Evolutionary conservation across 2,329 filamentous ascomycete species (phyloP).

Genomic region (Arachnomyces sp.): DNA sequence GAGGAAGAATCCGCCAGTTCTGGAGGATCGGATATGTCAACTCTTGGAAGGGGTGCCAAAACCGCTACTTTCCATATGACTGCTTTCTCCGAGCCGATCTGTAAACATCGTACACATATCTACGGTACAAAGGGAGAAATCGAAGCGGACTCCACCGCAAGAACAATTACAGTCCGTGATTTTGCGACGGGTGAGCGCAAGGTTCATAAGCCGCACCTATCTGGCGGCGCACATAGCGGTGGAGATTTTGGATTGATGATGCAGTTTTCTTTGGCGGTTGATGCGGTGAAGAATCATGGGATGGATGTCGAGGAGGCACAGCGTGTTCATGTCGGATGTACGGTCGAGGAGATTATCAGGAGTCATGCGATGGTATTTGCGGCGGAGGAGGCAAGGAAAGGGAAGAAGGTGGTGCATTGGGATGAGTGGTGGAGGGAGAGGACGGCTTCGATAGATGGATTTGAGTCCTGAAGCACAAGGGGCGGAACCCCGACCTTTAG

Average conservation of each 20-base stretch:
- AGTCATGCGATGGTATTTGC: slow-evolving; percentile 80
- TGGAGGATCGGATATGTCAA: slow-evolving; percentile 9
- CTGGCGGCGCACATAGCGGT: slow-evolving; percentile 57
- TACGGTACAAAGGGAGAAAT: slow-evolving; percentile 75
- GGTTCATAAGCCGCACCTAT: slow-evolving; percentile 47
- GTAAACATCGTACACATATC: slow-evolving; percentile 65
- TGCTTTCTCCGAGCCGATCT: slow-evolving; percentile 69
- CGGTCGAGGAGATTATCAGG: slow-evolving; percentile 68
- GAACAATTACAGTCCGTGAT: slow-evolving; percentile 63
- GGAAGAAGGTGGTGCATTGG: slow-evolving; percentile 61
- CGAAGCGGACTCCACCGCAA: slow-evolving; percentile 57
- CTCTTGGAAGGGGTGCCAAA: slow-evolving; percentile 53
- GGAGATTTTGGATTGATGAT: slow-evolving; percentile 63
- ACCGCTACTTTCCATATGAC: slow-evolving; percentile 81
- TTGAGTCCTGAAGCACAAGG: too few relatives aligned
- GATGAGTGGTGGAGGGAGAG: slow-evolving; percentile 57
- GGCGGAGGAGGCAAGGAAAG: slow-evolving; percentile 65
- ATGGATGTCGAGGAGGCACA: slow-evolving; percentile 60
- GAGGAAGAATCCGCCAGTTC: slow-evolving; percentile 53
- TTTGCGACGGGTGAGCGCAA: slow-evolving; percentile 48
- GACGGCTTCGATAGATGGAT: neutral
- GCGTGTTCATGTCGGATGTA: slow-evolving; percentile 61
- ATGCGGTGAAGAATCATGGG: slow-evolving; percentile 60
- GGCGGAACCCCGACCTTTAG: too few relatives aligned
- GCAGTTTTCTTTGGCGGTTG: slow-evolving; percentile 68